Percentiles rank a stretch among this genome's conserved stretches.
These are phyloP conservation scores for Styphnolobium japonicum DNA, from an alignment of 306 rosid genomes.

Conservation along the genomic window DNA sequence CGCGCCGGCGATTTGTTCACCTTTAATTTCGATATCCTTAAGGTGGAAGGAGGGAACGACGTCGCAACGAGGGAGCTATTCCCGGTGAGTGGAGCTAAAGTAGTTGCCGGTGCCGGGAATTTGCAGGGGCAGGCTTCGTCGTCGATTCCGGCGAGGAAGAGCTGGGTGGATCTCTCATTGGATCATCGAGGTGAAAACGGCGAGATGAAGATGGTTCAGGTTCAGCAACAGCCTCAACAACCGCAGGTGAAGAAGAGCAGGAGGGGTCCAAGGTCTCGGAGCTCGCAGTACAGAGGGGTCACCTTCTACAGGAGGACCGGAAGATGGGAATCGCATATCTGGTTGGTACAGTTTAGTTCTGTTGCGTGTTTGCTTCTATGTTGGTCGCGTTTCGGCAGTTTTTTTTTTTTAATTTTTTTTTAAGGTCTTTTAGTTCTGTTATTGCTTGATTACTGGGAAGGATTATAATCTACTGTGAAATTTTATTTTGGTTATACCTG, in stretches of 20 bases:
- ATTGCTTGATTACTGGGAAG: not conserved
- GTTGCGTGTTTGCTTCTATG: not conserved
- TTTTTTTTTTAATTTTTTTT: too few species aligned
- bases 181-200: conserved; percentile 43
- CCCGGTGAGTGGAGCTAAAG: conserved; percentile 39
- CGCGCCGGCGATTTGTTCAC: conserved; percentile 68
- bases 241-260: conserved; percentile 84
- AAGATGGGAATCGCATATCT: conserved; percentile 99
- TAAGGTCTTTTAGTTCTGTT: not conserved
- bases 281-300: conserved; percentile 98
- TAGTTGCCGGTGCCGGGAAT: conserved; percentile 30
- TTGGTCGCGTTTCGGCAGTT: too few species aligned
- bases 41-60: conserved; percentile 47
- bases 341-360: conserved; percentile 44
- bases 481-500: not conserved
- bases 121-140: conserved; percentile 50
- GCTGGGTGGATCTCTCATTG: conserved; percentile 64
- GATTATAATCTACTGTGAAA: not conserved
- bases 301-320: conserved; percentile 99
- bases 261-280: conserved; percentile 97
- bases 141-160: conserved; percentile 53
- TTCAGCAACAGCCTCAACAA: conserved; percentile 42
- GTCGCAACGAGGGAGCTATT: conserved; percentile 68
- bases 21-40: conserved; percentile 78
- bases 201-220: conserved; percentile 48